A percentile compares a stretch with the other conserved stretches of the same genome.
Evolutionary conservation across 225 moss, liverwort and hornwort genomes (phyloP).

Genomic region (Antitrichia curtipendula): DNA sequence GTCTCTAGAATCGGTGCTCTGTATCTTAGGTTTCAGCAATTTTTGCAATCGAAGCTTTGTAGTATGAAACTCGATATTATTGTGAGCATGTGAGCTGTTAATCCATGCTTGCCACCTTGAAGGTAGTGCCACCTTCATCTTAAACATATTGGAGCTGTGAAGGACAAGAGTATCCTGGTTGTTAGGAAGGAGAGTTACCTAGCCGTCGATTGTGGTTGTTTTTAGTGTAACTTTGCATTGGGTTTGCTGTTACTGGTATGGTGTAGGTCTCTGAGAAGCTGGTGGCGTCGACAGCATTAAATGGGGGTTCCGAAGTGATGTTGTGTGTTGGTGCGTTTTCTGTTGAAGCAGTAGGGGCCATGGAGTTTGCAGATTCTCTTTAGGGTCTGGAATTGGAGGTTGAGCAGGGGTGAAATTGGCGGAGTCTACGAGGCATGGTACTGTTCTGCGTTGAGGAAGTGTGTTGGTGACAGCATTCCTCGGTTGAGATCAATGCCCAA

Average conservation of each 20-base stretch:
- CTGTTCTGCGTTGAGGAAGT: not conserved
- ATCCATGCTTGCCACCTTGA: not conserved
- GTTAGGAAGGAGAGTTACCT: not conserved
- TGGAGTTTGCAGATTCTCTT: not conserved
- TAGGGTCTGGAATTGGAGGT: not conserved
- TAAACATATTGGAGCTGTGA: not conserved
- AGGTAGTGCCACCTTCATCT: not conserved
- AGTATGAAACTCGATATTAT: not conserved
- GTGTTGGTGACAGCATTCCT: not conserved
- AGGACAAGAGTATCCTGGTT: not conserved
- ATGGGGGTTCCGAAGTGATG: not conserved
- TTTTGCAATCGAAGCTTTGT: not conserved
- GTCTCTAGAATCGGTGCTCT: not conserved
- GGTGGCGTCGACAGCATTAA: not conserved
- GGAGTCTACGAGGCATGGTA: not conserved
- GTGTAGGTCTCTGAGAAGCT: not conserved
- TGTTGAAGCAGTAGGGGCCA: not conserved
- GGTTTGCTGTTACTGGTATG: not conserved
- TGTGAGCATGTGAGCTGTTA: not conserved
- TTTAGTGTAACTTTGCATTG: not conserved
- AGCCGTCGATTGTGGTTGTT: not conserved
- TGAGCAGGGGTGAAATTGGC: not conserved
- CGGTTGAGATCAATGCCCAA: not conserved
- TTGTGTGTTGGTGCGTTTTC: not conserved
- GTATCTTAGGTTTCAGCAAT: not conserved